Evolutionary conservation across 352 stramenopile species (phyloP), one percentile per base, ranked within the genome.

Genomic region (Globisporangium lucens): DNA sequence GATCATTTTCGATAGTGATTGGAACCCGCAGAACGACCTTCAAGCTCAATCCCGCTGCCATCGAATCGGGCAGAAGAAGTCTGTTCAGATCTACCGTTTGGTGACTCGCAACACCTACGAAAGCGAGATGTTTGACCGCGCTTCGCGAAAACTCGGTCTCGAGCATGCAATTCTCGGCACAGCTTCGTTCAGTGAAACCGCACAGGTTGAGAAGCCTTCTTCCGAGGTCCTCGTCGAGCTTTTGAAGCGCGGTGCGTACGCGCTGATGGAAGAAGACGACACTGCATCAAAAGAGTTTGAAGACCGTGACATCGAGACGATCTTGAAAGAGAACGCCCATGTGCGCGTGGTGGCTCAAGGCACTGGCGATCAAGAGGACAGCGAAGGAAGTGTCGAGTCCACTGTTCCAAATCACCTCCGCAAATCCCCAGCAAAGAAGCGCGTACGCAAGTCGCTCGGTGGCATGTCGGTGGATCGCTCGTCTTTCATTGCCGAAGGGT

Each of bases 1-100:
- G 12, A 99, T 99, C 70, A 99, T 99, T 68, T 99, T 99, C 74
- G 94, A 99, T 71, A 98, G 89, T 60, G 98, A 99, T 75, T 99
- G 97, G 97, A 99, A 99, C 75, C 98, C 98, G n/a, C 97, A 99
- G 75, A 96, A 97, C 63, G 89, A 97, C 70, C 61, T 96, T 17
- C 89, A 96, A 52, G 90, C 90, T 6, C 88, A 96, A 65, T 80
- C 85, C 27, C 89, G 97, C 68, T 98, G 96, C 68, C 98, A 99
- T 74, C 91, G 98, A 63, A 99, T 99, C 75, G 98, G 98, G 0
- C 98, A 99, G 83, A 99, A 98, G 61, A 99, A 99, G 75, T 89
- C 88, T 62, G 97, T 99, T 20, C 93, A 96, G 60, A 98, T 99
- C 30, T 99, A 98, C 74, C 97, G 98, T 20, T 78, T 99, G 27